Conservation (phyloP, 2,329 filamentous ascomycete species). For the Phyllosticta citrichinensis region DNA sequence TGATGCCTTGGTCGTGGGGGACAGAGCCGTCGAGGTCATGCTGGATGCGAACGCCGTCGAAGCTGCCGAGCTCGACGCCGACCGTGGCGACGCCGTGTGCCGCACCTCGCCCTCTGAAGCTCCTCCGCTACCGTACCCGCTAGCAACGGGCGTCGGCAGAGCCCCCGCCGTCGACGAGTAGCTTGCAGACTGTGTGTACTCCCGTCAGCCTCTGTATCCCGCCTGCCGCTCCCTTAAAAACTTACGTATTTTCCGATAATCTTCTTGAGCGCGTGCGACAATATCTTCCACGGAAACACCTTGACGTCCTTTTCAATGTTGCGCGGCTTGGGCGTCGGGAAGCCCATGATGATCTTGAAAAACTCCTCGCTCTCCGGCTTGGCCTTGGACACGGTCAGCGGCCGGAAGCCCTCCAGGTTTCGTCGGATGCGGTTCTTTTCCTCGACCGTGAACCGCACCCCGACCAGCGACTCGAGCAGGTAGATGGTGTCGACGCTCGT, state of each 20-base stretch:
- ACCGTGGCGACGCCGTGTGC: constrained; percentile 39
- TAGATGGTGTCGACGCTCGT: constrained; percentile 96
- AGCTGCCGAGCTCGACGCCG: constrained; percentile 35
- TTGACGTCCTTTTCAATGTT: constrained; percentile 99
- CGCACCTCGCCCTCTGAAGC: constrained; percentile 39
- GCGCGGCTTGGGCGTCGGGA: constrained; percentile 85
- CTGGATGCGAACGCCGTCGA: constrained; percentile 34
- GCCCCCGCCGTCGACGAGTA: constrained; percentile 55
- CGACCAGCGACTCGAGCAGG: constrained; percentile 84
- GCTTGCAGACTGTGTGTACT: constrained; percentile 47
- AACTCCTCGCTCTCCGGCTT: constrained; percentile 91
- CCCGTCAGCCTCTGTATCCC: not conserved
- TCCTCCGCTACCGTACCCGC: constrained; percentile 29
- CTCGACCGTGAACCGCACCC: constrained; percentile 80
- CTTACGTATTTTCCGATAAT: constrained; percentile 93
- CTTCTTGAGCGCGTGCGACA: constrained; percentile 83
- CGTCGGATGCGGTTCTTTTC: constrained; percentile 97
- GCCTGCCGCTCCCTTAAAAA: constrained; percentile 15
- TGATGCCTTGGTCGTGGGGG: constrained; percentile 34
- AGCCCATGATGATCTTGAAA: constrained; percentile 98
- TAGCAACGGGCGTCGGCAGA: constrained; percentile 27
- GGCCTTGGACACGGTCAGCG: constrained; percentile 84
- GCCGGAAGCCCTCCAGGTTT: constrained; percentile 90
- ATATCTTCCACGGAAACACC: constrained; percentile 92
- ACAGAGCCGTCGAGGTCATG: constrained; percentile 33